Conservation (phyloP, 2,329 filamentous ascomycete genomes). For the Macroventuria anomochaeta region DNA sequence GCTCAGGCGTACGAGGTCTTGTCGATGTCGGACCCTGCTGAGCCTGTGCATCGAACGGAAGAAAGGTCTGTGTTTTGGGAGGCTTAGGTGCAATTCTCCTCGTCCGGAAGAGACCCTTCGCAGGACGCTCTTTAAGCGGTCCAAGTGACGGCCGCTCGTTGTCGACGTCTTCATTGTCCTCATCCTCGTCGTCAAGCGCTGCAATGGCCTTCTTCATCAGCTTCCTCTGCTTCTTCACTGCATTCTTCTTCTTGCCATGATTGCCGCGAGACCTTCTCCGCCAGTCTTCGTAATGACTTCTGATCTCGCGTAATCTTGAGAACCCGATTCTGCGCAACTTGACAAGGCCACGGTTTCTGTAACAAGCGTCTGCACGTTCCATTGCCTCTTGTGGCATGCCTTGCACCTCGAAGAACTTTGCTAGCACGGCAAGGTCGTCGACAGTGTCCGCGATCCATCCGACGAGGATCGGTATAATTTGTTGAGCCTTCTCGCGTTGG, state of each 20-base stretch:
- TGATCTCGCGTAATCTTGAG: constrained; percentile 38
- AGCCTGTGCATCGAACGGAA: constrained; percentile 32
- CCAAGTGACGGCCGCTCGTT: constrained; percentile 28
- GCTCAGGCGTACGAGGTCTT: constrained; percentile 7
- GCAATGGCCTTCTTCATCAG: constrained; percentile 35
- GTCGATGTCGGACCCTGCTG: not conserved
- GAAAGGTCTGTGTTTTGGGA: constrained; percentile 35
- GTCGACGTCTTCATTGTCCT: constrained; percentile 21
- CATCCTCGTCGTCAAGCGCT: constrained; percentile 26
- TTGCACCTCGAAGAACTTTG: constrained; percentile 79
- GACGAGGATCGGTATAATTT: constrained; percentile 76
- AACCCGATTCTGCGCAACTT: constrained; percentile 54
- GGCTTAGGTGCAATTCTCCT: constrained; percentile 25
- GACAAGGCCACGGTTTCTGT: constrained; percentile 64
- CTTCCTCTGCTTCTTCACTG: constrained; percentile 34
- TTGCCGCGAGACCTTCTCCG: constrained; percentile 39
- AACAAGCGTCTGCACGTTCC: constrained; percentile 67
- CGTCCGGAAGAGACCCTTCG: constrained; percentile 39
- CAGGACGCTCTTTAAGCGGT: constrained; percentile 31
- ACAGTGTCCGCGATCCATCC: constrained; percentile 74
- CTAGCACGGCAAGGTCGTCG: constrained; percentile 78
- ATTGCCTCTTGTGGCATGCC: constrained; percentile 64
- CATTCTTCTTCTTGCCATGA: constrained; percentile 36
- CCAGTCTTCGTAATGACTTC: constrained; percentile 33
- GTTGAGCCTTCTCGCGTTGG: constrained; percentile 73